phyloP scores from a whole-genome alignment of 179 eudicot species.

The Silene vulgaris region DNA sequence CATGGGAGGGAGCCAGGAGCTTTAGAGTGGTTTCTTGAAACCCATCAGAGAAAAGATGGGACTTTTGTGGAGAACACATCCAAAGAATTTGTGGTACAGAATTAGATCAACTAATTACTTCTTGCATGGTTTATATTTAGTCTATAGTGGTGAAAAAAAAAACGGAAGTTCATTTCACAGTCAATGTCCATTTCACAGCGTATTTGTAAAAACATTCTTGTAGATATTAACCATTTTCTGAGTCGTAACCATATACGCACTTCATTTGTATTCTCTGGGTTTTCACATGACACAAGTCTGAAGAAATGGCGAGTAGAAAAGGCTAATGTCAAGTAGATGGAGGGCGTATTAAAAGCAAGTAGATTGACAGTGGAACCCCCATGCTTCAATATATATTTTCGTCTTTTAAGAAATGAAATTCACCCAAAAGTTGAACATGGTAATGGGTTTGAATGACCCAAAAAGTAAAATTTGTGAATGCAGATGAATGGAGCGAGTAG shows the following conservation, averaged over 20 bases:
- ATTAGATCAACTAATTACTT: conserved; percentile 12
- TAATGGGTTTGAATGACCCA: neutral
- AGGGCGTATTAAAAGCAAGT: too few species aligned
- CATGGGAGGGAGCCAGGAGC: conserved; percentile 38
- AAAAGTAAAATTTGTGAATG: neutral
- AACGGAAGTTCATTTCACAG: neutral
- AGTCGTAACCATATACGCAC: neutral
- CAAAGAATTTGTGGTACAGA: conserved; percentile 32
- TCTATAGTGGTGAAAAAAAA: neutral
- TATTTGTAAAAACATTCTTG: too few species aligned
- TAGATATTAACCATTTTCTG: neutral
- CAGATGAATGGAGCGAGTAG: conserved; percentile 1
- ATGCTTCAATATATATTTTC: too few species aligned
- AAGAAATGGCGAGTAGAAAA: too few species aligned
- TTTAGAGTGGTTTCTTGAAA: conserved; percentile 37
- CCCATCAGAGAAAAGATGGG: conserved; percentile 36
- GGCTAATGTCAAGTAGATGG: too few species aligned
- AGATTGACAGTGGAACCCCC: too few species aligned
- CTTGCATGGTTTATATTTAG: neutral
- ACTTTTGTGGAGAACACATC: conserved; percentile 27
- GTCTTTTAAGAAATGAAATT: too few species aligned
- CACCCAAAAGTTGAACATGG: too few species aligned
- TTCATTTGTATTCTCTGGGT: neutral
- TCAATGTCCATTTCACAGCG: too few species aligned
- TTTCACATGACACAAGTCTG: too few species aligned